Percentiles rank a stretch among this genome's conserved stretches.
These are phyloP conservation scores for Pleurotus giganteus DNA, from an alignment of 768 basidiomycete genomes.

Conservation along the genomic window DNA sequence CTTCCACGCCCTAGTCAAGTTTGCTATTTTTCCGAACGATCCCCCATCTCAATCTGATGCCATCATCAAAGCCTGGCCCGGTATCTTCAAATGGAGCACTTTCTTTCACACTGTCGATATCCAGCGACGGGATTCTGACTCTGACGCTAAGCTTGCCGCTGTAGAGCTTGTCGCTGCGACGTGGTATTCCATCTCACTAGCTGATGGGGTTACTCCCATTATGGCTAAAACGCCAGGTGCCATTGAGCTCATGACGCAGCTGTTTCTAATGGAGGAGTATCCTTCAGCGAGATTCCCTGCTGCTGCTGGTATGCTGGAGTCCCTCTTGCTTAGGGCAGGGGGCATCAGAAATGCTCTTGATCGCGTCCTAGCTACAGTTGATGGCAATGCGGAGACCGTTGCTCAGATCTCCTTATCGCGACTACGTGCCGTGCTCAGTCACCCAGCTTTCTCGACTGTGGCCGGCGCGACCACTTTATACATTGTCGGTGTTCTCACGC, in stretches of 20 bases:
- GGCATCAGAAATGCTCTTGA: slow-evolving; percentile 19
- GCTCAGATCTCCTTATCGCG: slow-evolving; percentile 27
- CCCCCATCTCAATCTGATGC: slow-evolving; percentile 18
- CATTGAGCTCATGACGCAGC: slow-evolving; percentile 31
- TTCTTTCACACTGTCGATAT: slow-evolving; percentile 28
- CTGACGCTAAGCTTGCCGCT: slow-evolving; percentile 16
- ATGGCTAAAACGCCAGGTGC: slow-evolving; percentile 29
- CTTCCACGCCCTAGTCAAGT: slow-evolving; percentile 30
- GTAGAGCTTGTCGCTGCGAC: slow-evolving; percentile 27
- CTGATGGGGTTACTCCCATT: slow-evolving; percentile 23
- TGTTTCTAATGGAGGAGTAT: slow-evolving; percentile 31
- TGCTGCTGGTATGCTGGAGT: slow-evolving; percentile 28
- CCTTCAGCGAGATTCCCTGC: slow-evolving; percentile 21
- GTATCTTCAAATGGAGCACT: slow-evolving; percentile 34
- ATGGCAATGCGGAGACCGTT: slow-evolving; percentile 24
- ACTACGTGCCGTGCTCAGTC: slow-evolving; percentile 20
- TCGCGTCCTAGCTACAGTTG: slow-evolving; percentile 25
- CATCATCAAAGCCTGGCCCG: slow-evolving; percentile 31
- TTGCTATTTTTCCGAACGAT: slow-evolving; percentile 20
- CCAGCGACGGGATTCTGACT: slow-evolving; percentile 13
- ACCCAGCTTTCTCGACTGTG: slow-evolving; percentile 17
- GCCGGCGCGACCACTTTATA: slow-evolving; percentile 24
- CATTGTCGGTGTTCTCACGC: slow-evolving; percentile 29
- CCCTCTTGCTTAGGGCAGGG: slow-evolving; percentile 20
- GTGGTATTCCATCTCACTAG: slow-evolving; percentile 26